Conservation (phyloP, 768 basidiomycete species). For the Boletus vinaceobasis region DNA sequence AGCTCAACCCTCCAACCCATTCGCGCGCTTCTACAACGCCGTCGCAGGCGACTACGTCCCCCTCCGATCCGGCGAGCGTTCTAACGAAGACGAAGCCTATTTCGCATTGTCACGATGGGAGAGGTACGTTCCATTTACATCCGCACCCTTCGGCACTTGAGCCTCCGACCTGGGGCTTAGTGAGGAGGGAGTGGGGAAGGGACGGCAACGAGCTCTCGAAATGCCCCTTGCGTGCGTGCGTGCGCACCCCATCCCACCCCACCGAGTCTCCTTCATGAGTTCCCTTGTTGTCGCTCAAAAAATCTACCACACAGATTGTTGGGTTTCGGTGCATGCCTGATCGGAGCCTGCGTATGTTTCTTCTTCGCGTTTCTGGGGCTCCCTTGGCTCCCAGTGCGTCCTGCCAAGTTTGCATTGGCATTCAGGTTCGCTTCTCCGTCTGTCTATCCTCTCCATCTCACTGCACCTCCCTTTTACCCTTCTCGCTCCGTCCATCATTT, state of each 20-base stretch:
- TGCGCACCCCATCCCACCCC: neutral
- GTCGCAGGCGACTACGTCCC: slow-evolving; percentile 89
- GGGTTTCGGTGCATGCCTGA: slow-evolving; percentile 85
- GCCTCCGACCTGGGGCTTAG: neutral
- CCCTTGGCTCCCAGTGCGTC: slow-evolving; percentile 64
- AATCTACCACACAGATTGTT: slow-evolving; percentile 54
- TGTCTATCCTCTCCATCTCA: neutral
- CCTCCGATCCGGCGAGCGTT: slow-evolving; percentile 71
- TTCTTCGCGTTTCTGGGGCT: slow-evolving; percentile 84
- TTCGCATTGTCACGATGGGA: slow-evolving; percentile 94
- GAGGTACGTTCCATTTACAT: slow-evolving; percentile 43
- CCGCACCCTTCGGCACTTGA: neutral
- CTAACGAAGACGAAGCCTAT: slow-evolving; percentile 95
- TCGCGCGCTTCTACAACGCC: slow-evolving; percentile 83
- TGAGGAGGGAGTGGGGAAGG: neutral
- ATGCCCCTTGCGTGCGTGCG: neutral
- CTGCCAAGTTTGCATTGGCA: slow-evolving; percentile 87
- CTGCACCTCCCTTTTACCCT: neutral
- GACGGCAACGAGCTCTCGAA: no score
- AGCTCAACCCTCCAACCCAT: slow-evolving; percentile 51
- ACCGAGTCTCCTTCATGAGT: neutral
- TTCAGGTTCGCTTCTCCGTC: slow-evolving; percentile 53
- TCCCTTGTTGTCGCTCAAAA: neutral
- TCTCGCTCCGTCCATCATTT: neutral
- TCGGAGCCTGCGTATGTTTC: slow-evolving; percentile 93